phyloP scores from a whole-genome alignment of 805 yeast species.

The Wickerhamiella alocasiicola region DNA sequence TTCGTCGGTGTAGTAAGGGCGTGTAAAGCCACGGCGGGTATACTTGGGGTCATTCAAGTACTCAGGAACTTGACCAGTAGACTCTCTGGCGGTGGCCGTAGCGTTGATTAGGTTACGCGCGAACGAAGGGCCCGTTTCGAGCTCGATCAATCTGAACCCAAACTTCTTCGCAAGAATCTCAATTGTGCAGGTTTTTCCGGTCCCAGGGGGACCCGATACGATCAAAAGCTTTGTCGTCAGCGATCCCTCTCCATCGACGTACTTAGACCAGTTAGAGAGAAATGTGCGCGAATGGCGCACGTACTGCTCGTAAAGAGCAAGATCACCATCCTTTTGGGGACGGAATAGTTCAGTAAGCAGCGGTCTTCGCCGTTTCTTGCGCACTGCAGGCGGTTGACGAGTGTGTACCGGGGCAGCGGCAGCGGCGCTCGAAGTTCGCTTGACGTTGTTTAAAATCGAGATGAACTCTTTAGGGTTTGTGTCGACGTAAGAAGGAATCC shows the following conservation, averaged over 20 bases:
- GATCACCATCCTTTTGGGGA: constrained; percentile 3
- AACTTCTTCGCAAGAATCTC: constrained; percentile 41
- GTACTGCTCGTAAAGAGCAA: constrained; percentile 8
- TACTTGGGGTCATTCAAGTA: background rate
- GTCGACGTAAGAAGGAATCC: too few species aligned
- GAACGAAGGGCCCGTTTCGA: background rate
- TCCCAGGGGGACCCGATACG: constrained; percentile 71
- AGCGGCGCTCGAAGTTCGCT: too few species aligned
- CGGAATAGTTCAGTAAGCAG: constrained; percentile 4
- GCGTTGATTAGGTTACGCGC: constrained; percentile 2
- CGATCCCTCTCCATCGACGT: constrained; percentile 1
- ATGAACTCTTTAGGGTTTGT: too few species aligned
- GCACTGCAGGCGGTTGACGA: background rate
- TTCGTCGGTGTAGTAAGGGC: constrained; percentile 1
- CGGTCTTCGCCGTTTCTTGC: background rate
- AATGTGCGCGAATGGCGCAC: constrained; percentile 8
- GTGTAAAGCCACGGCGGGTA: background rate
- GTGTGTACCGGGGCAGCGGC: background rate
- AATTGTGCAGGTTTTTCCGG: constrained; percentile 83
- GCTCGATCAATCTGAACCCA: constrained; percentile 7
- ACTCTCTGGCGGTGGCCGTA: constrained; percentile 4
- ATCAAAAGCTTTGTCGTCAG: constrained; percentile 40
- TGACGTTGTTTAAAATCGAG: too few species aligned
- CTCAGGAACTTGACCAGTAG: constrained; percentile 4
- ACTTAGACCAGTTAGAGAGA: constrained; percentile 3